These are phyloP conservation scores for Chaetoscypha palmicola DNA, from an alignment of 2,329 filamentous ascomycete species.

Conservation along the genomic window DNA sequence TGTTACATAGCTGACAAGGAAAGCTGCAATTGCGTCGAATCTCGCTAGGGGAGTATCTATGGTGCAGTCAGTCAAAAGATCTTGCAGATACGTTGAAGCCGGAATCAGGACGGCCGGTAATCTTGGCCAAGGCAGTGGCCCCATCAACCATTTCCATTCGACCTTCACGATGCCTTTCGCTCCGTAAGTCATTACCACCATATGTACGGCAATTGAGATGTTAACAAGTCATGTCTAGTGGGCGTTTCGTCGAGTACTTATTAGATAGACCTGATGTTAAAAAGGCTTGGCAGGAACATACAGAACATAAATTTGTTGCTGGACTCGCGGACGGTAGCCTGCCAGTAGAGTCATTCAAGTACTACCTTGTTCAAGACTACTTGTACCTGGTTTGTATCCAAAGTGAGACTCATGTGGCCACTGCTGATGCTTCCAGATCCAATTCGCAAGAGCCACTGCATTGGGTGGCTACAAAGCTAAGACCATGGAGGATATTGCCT, in stretches of 20 bases:
- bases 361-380: slow-evolving; percentile 89
- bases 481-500: slow-evolving; percentile 63
- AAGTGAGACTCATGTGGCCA: not conserved
- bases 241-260: slow-evolving; percentile 76
- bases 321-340: slow-evolving; percentile 69
- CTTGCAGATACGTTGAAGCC: slow-evolving; percentile 64
- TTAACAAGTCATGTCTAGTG: slow-evolving; percentile 38
- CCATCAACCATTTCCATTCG: slow-evolving; percentile 74
- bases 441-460: slow-evolving; percentile 82
- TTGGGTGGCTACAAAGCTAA: slow-evolving; percentile 81
- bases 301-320: slow-evolving; percentile 76
- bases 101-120: slow-evolving; percentile 47
- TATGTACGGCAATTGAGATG: not conserved
- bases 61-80: slow-evolving; percentile 54
- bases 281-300: slow-evolving; percentile 65
- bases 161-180: slow-evolving; percentile 60
- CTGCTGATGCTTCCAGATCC: slow-evolving; percentile 46
- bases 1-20: slow-evolving; percentile 5
- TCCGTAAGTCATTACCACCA: slow-evolving; percentile 33
- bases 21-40: slow-evolving; percentile 67
- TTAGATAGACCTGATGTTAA: slow-evolving; percentile 69
- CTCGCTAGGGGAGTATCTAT: slow-evolving; percentile 53
- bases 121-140: slow-evolving; percentile 58
- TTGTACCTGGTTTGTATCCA: slow-evolving; percentile 62
- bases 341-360: slow-evolving; percentile 70